Conservation (phyloP, 768 basidiomycete species). For the Boletus coccyginus region DNA sequence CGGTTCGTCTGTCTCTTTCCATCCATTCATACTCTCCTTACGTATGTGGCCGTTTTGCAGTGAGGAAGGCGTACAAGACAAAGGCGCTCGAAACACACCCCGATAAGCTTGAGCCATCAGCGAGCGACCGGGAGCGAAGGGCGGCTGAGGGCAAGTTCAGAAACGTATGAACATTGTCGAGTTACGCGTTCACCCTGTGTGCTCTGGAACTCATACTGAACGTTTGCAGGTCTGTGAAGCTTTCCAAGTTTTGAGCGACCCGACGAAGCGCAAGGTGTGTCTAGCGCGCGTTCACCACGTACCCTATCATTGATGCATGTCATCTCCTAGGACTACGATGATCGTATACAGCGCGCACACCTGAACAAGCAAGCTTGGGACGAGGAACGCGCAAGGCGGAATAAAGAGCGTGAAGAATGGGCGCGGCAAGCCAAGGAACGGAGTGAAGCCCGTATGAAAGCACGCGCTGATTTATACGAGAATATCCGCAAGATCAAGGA, state of each 20-base stretch:
- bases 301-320: not conserved
- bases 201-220: slow-evolving; percentile 19
- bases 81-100: slow-evolving; percentile 72
- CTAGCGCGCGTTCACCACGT: not conserved
- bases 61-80: slow-evolving; percentile 65
- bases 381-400: slow-evolving; percentile 40
- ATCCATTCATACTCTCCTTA: not conserved
- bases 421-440: slow-evolving; percentile 47
- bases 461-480: slow-evolving; percentile 36
- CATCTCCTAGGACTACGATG: slow-evolving; percentile 44
- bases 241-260: slow-evolving; percentile 57
- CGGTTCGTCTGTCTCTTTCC: slow-evolving; percentile 32
- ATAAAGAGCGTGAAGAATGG: slow-evolving; percentile 55
- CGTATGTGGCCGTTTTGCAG: slow-evolving; percentile 21
- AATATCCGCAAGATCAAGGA: slow-evolving; percentile 40
- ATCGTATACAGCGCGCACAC: slow-evolving; percentile 33
- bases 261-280: slow-evolving; percentile 52
- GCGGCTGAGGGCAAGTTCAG: slow-evolving; percentile 58
- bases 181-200: slow-evolving; percentile 19
- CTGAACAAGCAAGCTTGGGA: slow-evolving; percentile 26
- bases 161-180: slow-evolving; percentile 41
- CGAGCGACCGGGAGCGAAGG: slow-evolving; percentile 49
- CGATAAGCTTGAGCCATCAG: slow-evolving; percentile 60
- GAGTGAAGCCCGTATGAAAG: slow-evolving; percentile 49
- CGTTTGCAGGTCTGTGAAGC: slow-evolving; percentile 55